Evolutionary conservation across 768 basidiomycete species (phyloP), one percentile per base, ranked within the genome.

Genomic region (Pleurotus tuber-regium): DNA sequence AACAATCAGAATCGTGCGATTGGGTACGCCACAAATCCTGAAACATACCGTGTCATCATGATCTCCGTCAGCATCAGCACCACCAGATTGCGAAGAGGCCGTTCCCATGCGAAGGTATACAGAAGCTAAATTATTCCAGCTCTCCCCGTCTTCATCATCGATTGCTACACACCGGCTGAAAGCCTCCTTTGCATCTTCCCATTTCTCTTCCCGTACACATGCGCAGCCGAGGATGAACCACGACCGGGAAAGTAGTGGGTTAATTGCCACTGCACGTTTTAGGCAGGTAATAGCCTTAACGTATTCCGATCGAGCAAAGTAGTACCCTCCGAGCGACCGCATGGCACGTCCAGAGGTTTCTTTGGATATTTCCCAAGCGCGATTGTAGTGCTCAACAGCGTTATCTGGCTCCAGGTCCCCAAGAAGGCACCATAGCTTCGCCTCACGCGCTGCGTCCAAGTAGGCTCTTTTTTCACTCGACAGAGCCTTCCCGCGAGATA

Each of bases 171-270:
- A 93, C 11, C 95, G 77, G 43, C 73, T 73, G 66, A 98, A 98
- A 1, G 90, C 89, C 39, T 86, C 83, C 50, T 83, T 82, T 2
- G 90, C 96, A 10, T 83, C 86, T 12, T 77, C 78, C 95, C 94
- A 98, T 43, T 84, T 71, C 68, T 97, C 91, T 53, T 74, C 61
- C n/a, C 88, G 78, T 66, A 95, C 83, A 56, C 77, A 85, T 3
- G 93, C 85, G 58, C 96, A 98, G 0, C 97, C 97, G n/a, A 99
- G 80, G 30, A 95, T 81, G 69, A 98, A 99, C 97, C 97, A 98
- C 18, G 91, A 86, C 4, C 91, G 81, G n/a, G 80, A 73, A 50
- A 87, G 74, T 42, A 98, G 72, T 3, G 97, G 96, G 62, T 98
- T 94, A 61, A 99, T 98, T 25, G 74, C 75, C 1, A 94, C 86